phyloP scores from a whole-genome alignment of 2,329 filamentous ascomycete genomes.

The Verticillium nonalfalfae region DNA sequence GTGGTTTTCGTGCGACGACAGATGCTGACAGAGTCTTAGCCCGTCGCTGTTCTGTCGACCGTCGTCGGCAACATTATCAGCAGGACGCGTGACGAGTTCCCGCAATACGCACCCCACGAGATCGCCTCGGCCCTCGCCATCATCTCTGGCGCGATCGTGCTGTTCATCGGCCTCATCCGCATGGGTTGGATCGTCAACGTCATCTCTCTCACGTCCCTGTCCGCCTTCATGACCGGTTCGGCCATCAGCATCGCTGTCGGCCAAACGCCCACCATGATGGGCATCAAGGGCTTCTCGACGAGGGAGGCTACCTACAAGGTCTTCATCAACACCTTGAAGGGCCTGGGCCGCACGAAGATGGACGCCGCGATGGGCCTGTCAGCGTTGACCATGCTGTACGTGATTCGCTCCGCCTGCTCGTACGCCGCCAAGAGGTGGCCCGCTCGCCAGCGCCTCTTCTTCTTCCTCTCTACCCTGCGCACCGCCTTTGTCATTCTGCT shows the following conservation, averaged over 20 bases:
- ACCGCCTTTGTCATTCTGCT: conserved; percentile 88
- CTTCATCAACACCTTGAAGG: conserved; percentile 74
- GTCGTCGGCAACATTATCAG: conserved; percentile 77
- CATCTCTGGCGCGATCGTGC: conserved; percentile 70
- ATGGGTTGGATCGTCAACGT: conserved; percentile 89
- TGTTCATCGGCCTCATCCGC: conserved; percentile 70
- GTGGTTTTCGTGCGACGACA: no score
- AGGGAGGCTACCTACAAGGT: conserved; percentile 75
- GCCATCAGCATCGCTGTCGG: conserved; percentile 82
- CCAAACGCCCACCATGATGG: conserved; percentile 77
- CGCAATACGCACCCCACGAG: conserved; percentile 53
- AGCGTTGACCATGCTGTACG: conserved; percentile 70
- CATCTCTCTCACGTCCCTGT: conserved; percentile 84
- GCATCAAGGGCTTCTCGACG: conserved; percentile 68
- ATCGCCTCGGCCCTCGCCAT: conserved; percentile 76
- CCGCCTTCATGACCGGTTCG: conserved; percentile 95
- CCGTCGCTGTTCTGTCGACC: conserved; percentile 92
- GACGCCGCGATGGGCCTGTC: conserved; percentile 88
- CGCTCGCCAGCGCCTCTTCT: conserved; percentile 64
- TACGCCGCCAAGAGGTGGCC: conserved; percentile 64
- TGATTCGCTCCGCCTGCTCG: conserved; percentile 62
- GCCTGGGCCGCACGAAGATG: conserved; percentile 59
- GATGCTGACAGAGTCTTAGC: conserved; percentile 36
- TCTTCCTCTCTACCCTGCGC: conserved; percentile 86
- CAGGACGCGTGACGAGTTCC: conserved; percentile 50